Percentiles rank a stretch among this genome's conserved stretches.
Evolutionary conservation across 2,329 filamentous ascomycete genomes (phyloP).

Genomic region (Waltergamsia citrina): DNA sequence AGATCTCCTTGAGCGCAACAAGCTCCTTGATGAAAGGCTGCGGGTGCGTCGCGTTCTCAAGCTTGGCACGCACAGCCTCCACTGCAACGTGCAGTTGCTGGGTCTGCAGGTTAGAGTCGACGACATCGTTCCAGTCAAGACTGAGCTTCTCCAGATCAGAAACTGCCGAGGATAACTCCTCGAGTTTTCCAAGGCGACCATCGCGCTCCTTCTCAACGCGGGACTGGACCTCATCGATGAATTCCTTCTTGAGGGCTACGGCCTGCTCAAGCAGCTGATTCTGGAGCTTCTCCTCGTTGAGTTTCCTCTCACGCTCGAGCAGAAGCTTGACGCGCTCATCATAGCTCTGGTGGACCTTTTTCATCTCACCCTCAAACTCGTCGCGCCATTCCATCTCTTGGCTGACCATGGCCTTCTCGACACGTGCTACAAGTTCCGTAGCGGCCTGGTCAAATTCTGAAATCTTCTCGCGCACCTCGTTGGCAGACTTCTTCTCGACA

Average conservation of each 20-base stretch:
- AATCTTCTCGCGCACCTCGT: slow-evolving; percentile 62
- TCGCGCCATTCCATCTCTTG: slow-evolving; percentile 78
- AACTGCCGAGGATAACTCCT: slow-evolving; percentile 69
- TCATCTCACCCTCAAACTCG: slow-evolving; percentile 81
- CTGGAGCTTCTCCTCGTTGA: slow-evolving; percentile 73
- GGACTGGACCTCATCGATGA: slow-evolving; percentile 65
- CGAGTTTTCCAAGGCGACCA: slow-evolving; percentile 76
- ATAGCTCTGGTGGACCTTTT: slow-evolving; percentile 68
- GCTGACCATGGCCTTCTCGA: slow-evolving; percentile 71
- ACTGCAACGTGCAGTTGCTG: slow-evolving; percentile 95
- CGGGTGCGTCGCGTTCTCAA: slow-evolving; percentile 63
- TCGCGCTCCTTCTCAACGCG: slow-evolving; percentile 84
- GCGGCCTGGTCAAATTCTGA: slow-evolving; percentile 80
- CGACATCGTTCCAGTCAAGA: slow-evolving; percentile 78
- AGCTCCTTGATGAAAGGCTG: slow-evolving; percentile 87
- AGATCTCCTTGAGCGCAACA: slow-evolving; percentile 88
- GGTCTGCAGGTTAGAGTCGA: slow-evolving; percentile 84
- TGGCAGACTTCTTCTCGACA: slow-evolving; percentile 61
- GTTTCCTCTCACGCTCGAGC: slow-evolving; percentile 66
- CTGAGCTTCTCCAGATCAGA: slow-evolving; percentile 81
- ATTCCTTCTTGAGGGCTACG: slow-evolving; percentile 77
- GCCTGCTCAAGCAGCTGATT: slow-evolving; percentile 89
- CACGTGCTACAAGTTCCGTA: slow-evolving; percentile 76
- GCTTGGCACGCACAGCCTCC: slow-evolving; percentile 78
- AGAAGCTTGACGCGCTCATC: slow-evolving; percentile 72